A percentile compares a stretch with the other conserved stretches of the same genome.
Conservation (phyloP, 306 rosid genomes). For the Morella rubra region DNA sequence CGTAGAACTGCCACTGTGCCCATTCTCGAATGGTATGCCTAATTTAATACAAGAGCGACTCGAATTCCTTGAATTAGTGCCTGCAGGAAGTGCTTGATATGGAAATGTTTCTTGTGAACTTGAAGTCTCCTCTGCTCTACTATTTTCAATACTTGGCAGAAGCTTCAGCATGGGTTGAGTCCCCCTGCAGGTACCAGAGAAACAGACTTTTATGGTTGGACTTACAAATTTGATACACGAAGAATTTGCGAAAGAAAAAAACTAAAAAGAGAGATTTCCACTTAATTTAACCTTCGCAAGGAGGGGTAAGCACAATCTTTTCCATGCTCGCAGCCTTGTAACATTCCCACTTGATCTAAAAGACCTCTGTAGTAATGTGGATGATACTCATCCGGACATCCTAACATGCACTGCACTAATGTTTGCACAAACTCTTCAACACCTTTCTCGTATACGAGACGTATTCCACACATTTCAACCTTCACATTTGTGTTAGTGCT, state of each 20-base stretch:
- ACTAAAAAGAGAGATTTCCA: no score
- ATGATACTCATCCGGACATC: not conserved
- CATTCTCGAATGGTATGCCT: not conserved
- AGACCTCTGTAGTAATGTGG: not conserved
- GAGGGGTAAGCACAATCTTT: not conserved
- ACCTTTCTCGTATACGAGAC: not conserved
- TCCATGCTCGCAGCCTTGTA: not conserved
- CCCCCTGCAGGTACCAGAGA: not conserved
- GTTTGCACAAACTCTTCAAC: not conserved
- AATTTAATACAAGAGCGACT: not conserved
- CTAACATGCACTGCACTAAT: not conserved
- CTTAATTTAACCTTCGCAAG: not conserved
- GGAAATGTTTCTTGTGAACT: not conserved
- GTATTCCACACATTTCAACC: not conserved
- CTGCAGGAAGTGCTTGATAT: not conserved
- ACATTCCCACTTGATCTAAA: not conserved
- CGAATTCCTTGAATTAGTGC: not conserved
- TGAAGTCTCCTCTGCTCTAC: not conserved
- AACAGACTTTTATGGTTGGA: not conserved
- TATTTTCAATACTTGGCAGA: not conserved
- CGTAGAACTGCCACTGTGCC: not conserved
- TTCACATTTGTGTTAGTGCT: not conserved
- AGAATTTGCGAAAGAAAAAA: no score
- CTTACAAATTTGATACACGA: no score
- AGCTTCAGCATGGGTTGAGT: conserved; percentile 2